phyloP scores from a whole-genome alignment of 2,329 filamentous ascomycete genomes.

The Colletotrichum eremochloae region DNA sequence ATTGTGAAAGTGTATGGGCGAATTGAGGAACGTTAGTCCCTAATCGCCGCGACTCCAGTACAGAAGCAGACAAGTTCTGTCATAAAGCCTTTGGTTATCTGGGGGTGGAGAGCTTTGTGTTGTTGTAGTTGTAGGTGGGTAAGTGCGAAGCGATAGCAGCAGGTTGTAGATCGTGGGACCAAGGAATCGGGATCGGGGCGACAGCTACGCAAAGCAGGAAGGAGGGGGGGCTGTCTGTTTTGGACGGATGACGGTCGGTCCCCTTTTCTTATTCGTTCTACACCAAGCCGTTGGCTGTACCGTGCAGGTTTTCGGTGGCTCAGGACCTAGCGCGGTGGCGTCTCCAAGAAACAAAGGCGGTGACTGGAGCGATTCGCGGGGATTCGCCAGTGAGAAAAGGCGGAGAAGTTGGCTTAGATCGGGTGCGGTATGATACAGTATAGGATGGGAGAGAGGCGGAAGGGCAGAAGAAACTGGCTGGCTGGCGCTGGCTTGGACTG shows the following conservation, averaged over 20 bases:
- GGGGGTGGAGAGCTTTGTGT: conserved; percentile 2
- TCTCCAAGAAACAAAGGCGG: conserved; percentile 44
- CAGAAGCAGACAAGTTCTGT: conserved; percentile 21
- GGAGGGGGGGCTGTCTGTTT: conserved; percentile 28
- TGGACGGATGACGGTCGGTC: conserved; percentile 35
- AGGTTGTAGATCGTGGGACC: conserved; percentile 33
- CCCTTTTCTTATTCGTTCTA: conserved; percentile 41
- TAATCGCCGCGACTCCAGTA: conserved; percentile 30
- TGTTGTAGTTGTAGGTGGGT: conserved; percentile 21
- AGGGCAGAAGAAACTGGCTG: conserved; percentile 27
- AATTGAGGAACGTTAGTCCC: conserved; percentile 40
- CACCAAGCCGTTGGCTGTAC: conserved; percentile 40
- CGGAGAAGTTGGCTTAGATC: conserved; percentile 9
- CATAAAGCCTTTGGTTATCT: conserved; percentile 26
- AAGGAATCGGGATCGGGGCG: conserved; percentile 35
- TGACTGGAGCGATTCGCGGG: conserved; percentile 43
- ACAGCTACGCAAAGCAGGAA: conserved; percentile 10
- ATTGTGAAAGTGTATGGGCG: conserved; percentile 51
- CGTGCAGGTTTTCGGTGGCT: conserved; percentile 42
- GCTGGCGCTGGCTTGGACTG: conserved; percentile 12
- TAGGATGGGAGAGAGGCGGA: conserved; percentile 8
- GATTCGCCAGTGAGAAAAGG: conserved; percentile 37
- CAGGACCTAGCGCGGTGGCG: conserved; percentile 43
- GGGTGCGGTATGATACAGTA: not conserved
- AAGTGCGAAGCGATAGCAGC: conserved; percentile 14